Base-by-base conservation (phyloP, 192 early-diverging fungal species). In the Coemansia sp. region DNA sequence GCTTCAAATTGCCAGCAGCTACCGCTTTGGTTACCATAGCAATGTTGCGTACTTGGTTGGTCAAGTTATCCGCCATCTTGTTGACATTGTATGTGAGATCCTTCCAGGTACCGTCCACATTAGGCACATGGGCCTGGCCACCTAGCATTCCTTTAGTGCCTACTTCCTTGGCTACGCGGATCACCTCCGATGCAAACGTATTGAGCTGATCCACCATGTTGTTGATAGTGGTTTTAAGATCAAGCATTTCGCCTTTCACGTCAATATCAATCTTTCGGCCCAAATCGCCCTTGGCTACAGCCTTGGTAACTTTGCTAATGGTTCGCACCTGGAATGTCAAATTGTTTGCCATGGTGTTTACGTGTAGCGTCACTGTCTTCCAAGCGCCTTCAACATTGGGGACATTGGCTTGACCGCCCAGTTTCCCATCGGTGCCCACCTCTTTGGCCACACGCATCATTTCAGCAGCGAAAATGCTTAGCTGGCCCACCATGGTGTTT, bases 161-260 rank as follows among this genome's bases (percentile, higher is more conserved):
- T 65, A 51, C 49, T 10, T 51, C 49, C 33, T 51, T 51, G n/a
- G 49, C 49, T 2, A 51, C 87, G 40, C 87, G 80, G 1, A 84
- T 84, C 4, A 55, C 61, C 15, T 63, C 61, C 0, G 53, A 9
- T 0, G 63, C 48, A 35, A 65, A 65, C 15, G 63, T 65, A 12
- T 44, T 58, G 6, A 65, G 63, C 50, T 65, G 63, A n/a, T 65
- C 63, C 5, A 65, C 63, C 63, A 65, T 65, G 9, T n/a, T 52
- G 59, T 88, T 88, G 21, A 88, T 81, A 0, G 80, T 86, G 31
- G 76, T 68, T 45, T 88, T 88, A 10, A 88, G 59, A 18, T 84
- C 79, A 14, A 75, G 44, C 65, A 86, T 86, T 60, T 88, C 87
- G 21, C 86, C 86, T 5, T 50, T 20, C 0, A 55, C 47, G 7